phyloP scores from a whole-genome alignment of 345 rosid genomes.

The Nephelium lappaceum region DNA sequence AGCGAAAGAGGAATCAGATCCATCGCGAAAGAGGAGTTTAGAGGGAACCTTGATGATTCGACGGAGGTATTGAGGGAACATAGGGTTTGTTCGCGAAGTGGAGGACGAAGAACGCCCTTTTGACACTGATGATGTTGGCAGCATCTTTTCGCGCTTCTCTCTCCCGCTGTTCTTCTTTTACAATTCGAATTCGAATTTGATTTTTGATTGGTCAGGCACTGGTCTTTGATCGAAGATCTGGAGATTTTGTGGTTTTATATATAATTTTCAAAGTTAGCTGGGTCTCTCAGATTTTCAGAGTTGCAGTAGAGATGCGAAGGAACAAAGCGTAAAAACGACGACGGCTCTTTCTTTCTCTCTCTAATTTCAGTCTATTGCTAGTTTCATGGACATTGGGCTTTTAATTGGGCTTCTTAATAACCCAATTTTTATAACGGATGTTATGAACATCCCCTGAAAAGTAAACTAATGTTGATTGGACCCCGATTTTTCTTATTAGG shows the following conservation, averaged over 20 bases:
- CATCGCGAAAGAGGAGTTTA: constrained; percentile 6
- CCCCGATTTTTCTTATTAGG: too few species aligned
- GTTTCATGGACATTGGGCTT: not conserved
- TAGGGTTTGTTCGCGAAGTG: constrained; percentile 64
- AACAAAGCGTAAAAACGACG: constrained; percentile 33
- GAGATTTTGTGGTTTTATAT: not conserved
- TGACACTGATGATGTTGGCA: constrained; percentile 68
- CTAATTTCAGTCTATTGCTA: too few species aligned
- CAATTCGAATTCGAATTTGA: constrained; percentile 20
- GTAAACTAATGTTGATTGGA: too few species aligned
- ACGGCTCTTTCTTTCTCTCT: constrained; percentile 14
- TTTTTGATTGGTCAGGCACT: not conserved
- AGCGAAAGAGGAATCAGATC: constrained; percentile 35
- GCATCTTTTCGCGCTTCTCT: constrained; percentile 44
- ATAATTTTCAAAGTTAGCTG: constrained; percentile 6
- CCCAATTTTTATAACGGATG: not conserved
- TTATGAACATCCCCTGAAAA: too few species aligned
- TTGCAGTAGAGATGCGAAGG: constrained; percentile 17
- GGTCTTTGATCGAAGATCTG: constrained; percentile 40
- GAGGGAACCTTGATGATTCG: constrained; percentile 87
- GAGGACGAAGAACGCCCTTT: constrained; percentile 80
- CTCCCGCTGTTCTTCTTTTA: constrained; percentile 19
- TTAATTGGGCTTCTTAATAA: not conserved
- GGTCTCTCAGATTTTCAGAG: constrained; percentile 2
- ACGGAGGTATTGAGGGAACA: constrained; percentile 87